Evolutionary conservation across 2,329 filamentous ascomycete genomes (phyloP), one percentile per base, ranked within the genome.

Genomic region (Lojkania enalia): DNA sequence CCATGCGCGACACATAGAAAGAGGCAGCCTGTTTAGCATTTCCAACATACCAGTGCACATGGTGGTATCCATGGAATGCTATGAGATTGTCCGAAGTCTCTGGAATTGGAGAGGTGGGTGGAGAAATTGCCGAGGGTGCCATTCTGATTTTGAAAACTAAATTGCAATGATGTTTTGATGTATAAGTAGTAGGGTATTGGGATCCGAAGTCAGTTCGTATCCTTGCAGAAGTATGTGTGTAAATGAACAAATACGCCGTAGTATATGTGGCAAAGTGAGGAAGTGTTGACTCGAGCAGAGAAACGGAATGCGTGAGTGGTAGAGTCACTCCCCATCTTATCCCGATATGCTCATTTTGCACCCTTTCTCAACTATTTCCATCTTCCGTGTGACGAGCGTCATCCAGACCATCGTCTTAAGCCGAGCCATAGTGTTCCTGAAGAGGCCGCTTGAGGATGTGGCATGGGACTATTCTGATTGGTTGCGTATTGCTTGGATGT

Each of bases 21-120:
- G 86, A 81, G 29, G 91, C 91, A 2, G 90, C 89, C 76, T 96
- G 91, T 74, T 96, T 96, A 60, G 92, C 91, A 67, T 97, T 97
- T 66, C 91, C 90, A 20, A 96, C 92, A 76, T 90, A 96, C 91
- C 91, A 96, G 57, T 90, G 91, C 44, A 96, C 82, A 71, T 96
- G 88, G 73, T 96, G 89, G 70, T 96, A 96, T 64, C 89, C 90
- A 49, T 83, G 82, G 75, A 95, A 91, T 66, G 71, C 50, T 59
- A 74, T 58, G 58, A 77, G 38, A 23, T 55, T 55, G 13, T 60
- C 52, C n/a, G 51, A 54, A 18, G 58, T 42, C 31, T 53, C 48
- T 6, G 52, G 52, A 11, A 47, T 50, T 11, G 67, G 64, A n/a
- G 67, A 70, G 55, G 74, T 68, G 50, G 76, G 75, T 44, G 71